phyloP scores from a whole-genome alignment of 495 filamentous ascomycete species.

The Trichoderma virens region DNA sequence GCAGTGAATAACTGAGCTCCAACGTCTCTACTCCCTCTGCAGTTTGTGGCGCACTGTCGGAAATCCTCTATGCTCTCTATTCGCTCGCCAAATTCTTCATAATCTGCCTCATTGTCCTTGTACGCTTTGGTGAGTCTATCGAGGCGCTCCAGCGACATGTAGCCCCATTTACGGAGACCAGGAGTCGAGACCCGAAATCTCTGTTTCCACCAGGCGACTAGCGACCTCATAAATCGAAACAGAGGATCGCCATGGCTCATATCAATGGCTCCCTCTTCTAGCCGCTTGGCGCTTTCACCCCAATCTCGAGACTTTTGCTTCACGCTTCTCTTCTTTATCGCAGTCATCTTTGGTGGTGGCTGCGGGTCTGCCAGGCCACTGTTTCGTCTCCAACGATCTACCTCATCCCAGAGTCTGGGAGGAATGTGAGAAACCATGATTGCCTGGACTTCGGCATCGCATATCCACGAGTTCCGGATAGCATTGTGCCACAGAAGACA shows the following conservation, averaged over 20 bases:
- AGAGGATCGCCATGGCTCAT: slow-evolving; percentile 76
- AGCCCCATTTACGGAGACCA: slow-evolving; percentile 81
- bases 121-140: slow-evolving; percentile 60
- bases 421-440: slow-evolving; percentile 67
- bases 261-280: slow-evolving; percentile 59
- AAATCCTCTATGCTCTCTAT: slow-evolving; percentile 60
- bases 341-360: slow-evolving; percentile 22
- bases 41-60: slow-evolving; percentile 56
- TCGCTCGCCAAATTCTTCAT: slow-evolving; percentile 63
- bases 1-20: slow-evolving; percentile 88
- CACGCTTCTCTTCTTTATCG: slow-evolving; percentile 30
- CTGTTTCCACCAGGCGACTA: slow-evolving; percentile 82
- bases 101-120: slow-evolving; percentile 52
- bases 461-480: slow-evolving; percentile 78
- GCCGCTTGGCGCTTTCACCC: slow-evolving; percentile 58
- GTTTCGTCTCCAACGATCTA: slow-evolving; percentile 64
- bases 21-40: slow-evolving; percentile 77
- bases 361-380: slow-evolving; percentile 48
- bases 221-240: slow-evolving; percentile 64
- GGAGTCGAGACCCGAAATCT: slow-evolving; percentile 71
- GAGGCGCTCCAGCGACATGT: slow-evolving; percentile 61
- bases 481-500: slow-evolving; percentile 82
- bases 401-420: slow-evolving; percentile 55
- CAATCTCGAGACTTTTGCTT: slow-evolving; percentile 59
- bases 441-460: slow-evolving; percentile 69